phyloP scores from a whole-genome alignment of 306 rosid genomes.

The Hippophae rhamnoides region DNA sequence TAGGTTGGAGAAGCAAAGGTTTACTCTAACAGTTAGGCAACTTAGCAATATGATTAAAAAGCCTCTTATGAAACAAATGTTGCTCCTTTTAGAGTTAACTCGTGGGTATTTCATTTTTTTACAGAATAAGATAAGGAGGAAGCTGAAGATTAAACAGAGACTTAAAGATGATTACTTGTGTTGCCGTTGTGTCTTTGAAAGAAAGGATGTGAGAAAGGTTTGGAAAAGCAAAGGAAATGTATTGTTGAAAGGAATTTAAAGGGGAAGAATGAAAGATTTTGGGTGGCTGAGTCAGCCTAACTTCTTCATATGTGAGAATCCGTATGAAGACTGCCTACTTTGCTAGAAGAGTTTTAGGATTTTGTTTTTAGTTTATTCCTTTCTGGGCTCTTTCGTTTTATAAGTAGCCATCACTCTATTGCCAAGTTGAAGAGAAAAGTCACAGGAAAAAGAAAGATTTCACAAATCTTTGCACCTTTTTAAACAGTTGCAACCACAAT shows the following conservation, averaged over 20 bases:
- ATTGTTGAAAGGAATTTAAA: constrained; percentile 55
- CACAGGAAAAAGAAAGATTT: constrained; percentile 53
- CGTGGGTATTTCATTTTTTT: constrained; percentile 26
- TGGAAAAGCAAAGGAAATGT: constrained; percentile 26
- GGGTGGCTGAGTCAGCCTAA: constrained; percentile 61
- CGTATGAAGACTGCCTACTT: constrained; percentile 66
- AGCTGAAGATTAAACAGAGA: not conserved
- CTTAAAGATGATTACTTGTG: not conserved
- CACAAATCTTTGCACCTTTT: constrained; percentile 69
- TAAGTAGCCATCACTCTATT: constrained; percentile 40
- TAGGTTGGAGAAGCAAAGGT: constrained; percentile 39
- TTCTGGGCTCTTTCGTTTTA: constrained; percentile 38
- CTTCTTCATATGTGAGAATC: constrained; percentile 50
- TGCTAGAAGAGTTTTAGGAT: constrained; percentile 46
- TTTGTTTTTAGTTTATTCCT: constrained; percentile 37
- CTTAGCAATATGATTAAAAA: constrained; percentile 46
- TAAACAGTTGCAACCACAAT: constrained; percentile 60
- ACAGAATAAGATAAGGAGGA: constrained; percentile 29
- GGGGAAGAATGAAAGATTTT: constrained; percentile 13
- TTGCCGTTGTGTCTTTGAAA: constrained; percentile 16
- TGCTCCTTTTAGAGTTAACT: constrained; percentile 29
- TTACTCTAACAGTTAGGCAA: constrained; percentile 34
- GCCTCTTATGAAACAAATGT: constrained; percentile 37
- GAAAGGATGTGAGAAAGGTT: constrained; percentile 21
- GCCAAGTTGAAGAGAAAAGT: constrained; percentile 58